Conservation (phyloP, 768 basidiomycete species). For the Gautieria morchelliformis region DNA sequence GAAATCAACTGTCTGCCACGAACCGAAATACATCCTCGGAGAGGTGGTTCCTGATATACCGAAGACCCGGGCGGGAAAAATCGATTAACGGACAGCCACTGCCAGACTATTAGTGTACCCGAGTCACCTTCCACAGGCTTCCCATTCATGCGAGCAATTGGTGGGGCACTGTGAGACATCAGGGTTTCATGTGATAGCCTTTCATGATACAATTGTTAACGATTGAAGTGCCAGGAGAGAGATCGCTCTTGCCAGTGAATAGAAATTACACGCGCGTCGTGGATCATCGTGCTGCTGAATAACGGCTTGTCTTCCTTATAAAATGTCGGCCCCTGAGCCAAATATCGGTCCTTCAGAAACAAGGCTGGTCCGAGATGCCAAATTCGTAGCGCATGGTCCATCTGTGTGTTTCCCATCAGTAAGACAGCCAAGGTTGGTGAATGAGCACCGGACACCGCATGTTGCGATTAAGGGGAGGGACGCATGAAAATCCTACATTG, state of each 20-base stretch:
- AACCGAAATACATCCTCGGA: conserved; percentile 56
- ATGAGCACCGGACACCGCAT: conserved; percentile 48
- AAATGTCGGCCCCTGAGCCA: conserved; percentile 12
- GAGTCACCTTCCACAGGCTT: conserved; percentile 19
- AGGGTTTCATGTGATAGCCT: conserved; percentile 48
- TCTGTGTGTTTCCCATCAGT: conserved; percentile 26
- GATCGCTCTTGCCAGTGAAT: conserved; percentile 43
- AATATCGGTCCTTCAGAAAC: conserved; percentile 18
- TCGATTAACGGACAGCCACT: conserved; percentile 56
- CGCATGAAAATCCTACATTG: conserved; percentile 56
- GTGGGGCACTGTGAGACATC: conserved; percentile 22
- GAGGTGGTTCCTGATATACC: conserved; percentile 22
- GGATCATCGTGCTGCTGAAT: conserved; percentile 58
- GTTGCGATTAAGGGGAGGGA: conserved; percentile 60
- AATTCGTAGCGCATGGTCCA: conserved; percentile 68
- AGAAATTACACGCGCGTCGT: conserved; percentile 55
- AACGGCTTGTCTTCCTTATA: conserved; percentile 67
- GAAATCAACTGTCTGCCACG: conserved; percentile 14
- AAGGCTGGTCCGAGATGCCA: conserved; percentile 45
- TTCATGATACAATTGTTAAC: background rate
- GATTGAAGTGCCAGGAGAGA: background rate
- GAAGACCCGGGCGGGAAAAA: conserved; percentile 45
- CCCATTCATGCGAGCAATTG: conserved; percentile 16
- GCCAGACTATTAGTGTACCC: conserved; percentile 53
- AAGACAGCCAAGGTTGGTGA: background rate